A percentile compares a stretch with the other conserved stretches of the same genome.
Conservation (phyloP, 371 early-diverging fungal genomes). For the Mucor sp. region DNA sequence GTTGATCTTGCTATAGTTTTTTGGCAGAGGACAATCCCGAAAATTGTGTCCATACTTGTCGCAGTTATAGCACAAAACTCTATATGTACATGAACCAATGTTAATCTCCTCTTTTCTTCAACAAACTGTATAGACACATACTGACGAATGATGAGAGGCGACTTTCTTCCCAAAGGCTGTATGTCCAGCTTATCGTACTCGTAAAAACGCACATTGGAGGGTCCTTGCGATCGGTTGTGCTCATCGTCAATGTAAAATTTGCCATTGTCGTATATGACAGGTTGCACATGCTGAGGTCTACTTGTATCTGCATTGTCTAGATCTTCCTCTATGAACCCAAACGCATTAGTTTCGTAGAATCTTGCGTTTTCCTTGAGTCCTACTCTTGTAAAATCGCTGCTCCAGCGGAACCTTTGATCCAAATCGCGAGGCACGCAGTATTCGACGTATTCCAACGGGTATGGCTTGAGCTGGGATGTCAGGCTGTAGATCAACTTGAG, state of each 20-base stretch:
- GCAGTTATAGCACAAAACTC: neutral
- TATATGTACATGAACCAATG: no score
- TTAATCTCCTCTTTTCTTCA: no score
- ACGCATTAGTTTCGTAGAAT: constrained; percentile 20
- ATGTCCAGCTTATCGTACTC: neutral
- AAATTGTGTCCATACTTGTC: neutral
- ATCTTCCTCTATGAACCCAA: constrained; percentile 7
- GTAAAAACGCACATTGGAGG: neutral
- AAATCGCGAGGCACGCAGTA: constrained; percentile 15
- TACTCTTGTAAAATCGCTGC: constrained; percentile 2
- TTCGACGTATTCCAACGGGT: constrained; percentile 21
- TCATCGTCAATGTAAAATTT: constrained; percentile 26
- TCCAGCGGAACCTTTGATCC: constrained; percentile 12
- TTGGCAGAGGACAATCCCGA: neutral
- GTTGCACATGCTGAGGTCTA: neutral
- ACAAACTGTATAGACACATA: neutral
- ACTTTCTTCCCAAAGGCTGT: neutral
- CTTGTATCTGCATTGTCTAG: neutral
- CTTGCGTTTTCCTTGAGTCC: constrained; percentile 6
- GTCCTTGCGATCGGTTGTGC: neutral
- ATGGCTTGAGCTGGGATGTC: constrained; percentile 10
- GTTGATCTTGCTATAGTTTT: neutral
- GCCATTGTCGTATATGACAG: constrained; percentile 25
- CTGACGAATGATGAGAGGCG: neutral
- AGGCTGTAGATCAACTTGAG: constrained; percentile 15